These are phyloP conservation scores for Aspergillus heteromorphus DNA, from an alignment of 495 filamentous ascomycete genomes.

Conservation along the genomic window DNA sequence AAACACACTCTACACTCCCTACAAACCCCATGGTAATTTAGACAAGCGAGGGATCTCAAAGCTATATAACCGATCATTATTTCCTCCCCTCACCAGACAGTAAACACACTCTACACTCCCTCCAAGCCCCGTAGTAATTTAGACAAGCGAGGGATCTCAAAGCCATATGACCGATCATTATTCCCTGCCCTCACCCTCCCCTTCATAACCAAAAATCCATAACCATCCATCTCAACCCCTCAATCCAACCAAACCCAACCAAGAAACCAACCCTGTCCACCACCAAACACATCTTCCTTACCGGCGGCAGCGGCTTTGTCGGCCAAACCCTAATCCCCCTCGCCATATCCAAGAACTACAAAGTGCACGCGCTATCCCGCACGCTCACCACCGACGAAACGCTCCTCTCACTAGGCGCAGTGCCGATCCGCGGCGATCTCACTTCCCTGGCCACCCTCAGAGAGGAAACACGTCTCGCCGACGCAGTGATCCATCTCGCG, in stretches of 20 bases:
- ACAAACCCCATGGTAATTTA: no score
- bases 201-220: background rate
- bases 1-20: no score
- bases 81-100: no score
- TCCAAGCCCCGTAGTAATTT: no score
- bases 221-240: background rate
- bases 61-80: no score
- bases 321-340: conserved; percentile 38
- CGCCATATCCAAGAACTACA: conserved; percentile 36
- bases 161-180: no score
- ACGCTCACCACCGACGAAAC: conserved; percentile 25
- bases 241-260: background rate
- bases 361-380: conserved; percentile 39
- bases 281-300: conserved; percentile 35
- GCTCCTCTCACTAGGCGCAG: conserved; percentile 24
- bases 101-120: no score
- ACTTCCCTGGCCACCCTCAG: conserved; percentile 31
- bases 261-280: background rate
- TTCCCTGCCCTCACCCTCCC: no score
- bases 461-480: conserved; percentile 27
- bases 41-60: no score
- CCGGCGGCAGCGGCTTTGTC: conserved; percentile 44
- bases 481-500: conserved; percentile 43
- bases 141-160: no score
- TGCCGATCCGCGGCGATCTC: conserved; percentile 32